These are phyloP conservation scores for Omphalotus guepiniiformis DNA, from an alignment of 768 basidiomycete genomes.

Conservation along the genomic window DNA sequence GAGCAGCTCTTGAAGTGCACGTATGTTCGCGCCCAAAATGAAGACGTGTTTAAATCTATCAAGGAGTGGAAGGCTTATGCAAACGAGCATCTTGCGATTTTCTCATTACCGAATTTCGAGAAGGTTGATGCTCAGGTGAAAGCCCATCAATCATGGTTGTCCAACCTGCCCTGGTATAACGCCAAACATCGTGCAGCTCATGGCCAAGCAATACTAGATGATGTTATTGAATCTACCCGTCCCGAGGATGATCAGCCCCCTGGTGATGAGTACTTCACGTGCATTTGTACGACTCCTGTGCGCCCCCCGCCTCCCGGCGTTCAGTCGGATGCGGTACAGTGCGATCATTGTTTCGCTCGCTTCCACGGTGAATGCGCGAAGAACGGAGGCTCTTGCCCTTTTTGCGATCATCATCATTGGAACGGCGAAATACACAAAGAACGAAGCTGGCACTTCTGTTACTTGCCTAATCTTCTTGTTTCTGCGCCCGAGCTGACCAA, in stretches of 20 bases:
- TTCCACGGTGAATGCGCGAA: conserved; percentile 85
- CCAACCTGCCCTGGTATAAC: conserved; percentile 78
- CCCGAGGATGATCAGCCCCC: conserved; percentile 80
- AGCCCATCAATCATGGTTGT: conserved; percentile 66
- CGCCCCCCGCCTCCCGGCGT: conserved; percentile 73
- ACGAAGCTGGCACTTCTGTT: conserved; percentile 81
- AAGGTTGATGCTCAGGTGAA: conserved; percentile 65
- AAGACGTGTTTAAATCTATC: conserved; percentile 70
- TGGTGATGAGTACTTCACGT: conserved; percentile 77
- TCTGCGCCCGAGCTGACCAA: conserved; percentile 77
- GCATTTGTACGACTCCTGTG: conserved; percentile 75
- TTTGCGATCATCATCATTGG: conserved; percentile 91
- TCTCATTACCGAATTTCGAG: conserved; percentile 69
- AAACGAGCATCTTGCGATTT: conserved; percentile 65
- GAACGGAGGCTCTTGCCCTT: conserved; percentile 88
- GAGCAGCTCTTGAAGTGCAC: conserved; percentile 67
- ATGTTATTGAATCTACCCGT: conserved; percentile 70
- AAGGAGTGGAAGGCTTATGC: conserved; percentile 72
- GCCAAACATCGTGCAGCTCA: conserved; percentile 61
- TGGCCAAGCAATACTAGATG: conserved; percentile 60
- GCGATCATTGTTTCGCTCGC: conserved; percentile 83
- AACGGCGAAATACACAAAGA: conserved; percentile 81
- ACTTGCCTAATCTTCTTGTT: conserved; percentile 63
- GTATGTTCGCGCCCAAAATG: conserved; percentile 49
- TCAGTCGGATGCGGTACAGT: conserved; percentile 82